Evolutionary conservation across 768 basidiomycete species (phyloP), one percentile per base, ranked within the genome.

Genomic region (Agaricus sinodeliciosus): DNA sequence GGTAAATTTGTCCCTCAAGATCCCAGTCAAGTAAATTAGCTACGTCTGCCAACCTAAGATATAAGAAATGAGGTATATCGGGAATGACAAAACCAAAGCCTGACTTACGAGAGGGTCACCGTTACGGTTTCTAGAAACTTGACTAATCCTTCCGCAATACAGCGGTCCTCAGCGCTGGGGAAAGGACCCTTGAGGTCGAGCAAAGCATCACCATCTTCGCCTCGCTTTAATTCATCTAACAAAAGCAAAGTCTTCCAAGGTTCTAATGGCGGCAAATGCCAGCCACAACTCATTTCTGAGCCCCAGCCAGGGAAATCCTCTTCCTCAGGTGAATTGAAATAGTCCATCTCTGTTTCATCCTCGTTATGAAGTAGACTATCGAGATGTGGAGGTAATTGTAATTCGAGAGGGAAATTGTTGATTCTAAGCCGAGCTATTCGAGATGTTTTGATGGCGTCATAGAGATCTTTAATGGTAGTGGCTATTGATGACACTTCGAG

Each of bases 201-300:
- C 57, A 81, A 79, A 1, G 82, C 78, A 54, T 85, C 58, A 12
- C 45, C 82, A 47, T 78, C 62, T 25, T 75, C 78, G 13, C 75
- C 73, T 13, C 76, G 72, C 31, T 59, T 79, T 11, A 16, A 16
- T 46, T 54, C 52, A 48, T 91, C 86, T 13, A 95, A 63, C 13
- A 93, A 76, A 5, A 98, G 69, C 13, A 98, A 65, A 18, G 90
- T 87, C 63, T 96, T 96, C 95, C 95, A 98, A 4, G 95, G 94
- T 13, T 82, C 75, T 19, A 97, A 75, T 15, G 78, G 69, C 8
- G 87, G 83, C 2, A 92, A 70, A 43, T 76, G 75, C 86, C 86
- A 91, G 2, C 88, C 88, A 51, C 82, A 72, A 59, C 75, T 74
- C 66, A 89, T 74, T 49, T 85, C 84, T 35, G 73, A 75, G 15